Percentiles rank a stretch among this genome's conserved stretches.
Conservation (phyloP, 164 flowering plant species). For the Aristolochia fimbriata region DNA sequence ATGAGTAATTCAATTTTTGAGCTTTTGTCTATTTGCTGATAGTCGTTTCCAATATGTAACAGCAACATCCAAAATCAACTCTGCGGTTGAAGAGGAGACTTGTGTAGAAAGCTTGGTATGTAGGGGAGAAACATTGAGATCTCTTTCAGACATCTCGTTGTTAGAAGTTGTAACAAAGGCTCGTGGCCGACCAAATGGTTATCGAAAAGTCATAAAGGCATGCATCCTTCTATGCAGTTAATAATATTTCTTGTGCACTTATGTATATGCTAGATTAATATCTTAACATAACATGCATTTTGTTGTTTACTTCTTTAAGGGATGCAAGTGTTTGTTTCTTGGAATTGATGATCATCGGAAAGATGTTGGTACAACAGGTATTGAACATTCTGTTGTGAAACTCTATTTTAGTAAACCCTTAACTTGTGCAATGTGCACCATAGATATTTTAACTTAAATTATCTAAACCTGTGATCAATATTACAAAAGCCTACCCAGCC, state of each 20-base stretch:
- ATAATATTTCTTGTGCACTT: background rate
- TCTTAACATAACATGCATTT: background rate
- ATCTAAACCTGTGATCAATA: no score
- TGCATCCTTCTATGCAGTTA: slow-evolving; percentile 5
- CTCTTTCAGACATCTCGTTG: slow-evolving; percentile 80
- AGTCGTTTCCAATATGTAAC: slow-evolving; percentile 17
- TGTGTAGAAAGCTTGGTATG: slow-evolving; percentile 48
- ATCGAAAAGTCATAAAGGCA: slow-evolving; percentile 86
- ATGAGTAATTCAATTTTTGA: background rate
- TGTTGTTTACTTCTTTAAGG: slow-evolving; percentile 32
- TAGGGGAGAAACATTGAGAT: slow-evolving; percentile 81
- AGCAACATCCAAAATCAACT: slow-evolving; percentile 72
- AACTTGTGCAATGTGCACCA: no score
- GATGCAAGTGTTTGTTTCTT: slow-evolving; percentile 69
- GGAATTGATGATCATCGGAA: slow-evolving; percentile 63
- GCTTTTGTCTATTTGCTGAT: background rate
- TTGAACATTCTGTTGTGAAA: background rate
- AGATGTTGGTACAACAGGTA: slow-evolving; percentile 94
- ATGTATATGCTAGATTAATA: background rate
- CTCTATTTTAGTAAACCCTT: background rate
- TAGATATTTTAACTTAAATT: no score
- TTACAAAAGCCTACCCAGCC: no score
- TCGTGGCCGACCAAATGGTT: slow-evolving; percentile 84
- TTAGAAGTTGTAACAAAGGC: slow-evolving; percentile 71
- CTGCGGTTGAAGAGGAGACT: slow-evolving; percentile 31